A percentile compares a stretch with the other conserved stretches of the same genome.
phyloP scores from a whole-genome alignment of 768 basidiomycete genomes.

The Paxillus involutus region DNA sequence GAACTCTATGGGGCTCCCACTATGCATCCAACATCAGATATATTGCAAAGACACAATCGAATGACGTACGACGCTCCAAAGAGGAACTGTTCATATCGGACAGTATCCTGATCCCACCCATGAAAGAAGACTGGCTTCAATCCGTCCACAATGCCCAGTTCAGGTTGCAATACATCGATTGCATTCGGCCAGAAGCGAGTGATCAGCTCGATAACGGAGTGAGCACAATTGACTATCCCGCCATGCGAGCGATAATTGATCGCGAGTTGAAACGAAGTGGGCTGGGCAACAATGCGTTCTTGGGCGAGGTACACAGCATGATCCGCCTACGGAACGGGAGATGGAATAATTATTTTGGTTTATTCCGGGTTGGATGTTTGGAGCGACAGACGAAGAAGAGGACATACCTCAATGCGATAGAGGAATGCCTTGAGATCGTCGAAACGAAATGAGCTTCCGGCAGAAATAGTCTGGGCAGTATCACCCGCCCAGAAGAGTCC shows the following conservation, averaged over 20 bases:
- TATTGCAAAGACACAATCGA: background rate
- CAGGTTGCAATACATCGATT: slow-evolving; percentile 58
- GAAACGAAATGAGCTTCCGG: slow-evolving; percentile 72
- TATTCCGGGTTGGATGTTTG: background rate
- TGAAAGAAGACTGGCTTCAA: slow-evolving; percentile 58
- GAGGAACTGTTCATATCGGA: slow-evolving; percentile 55
- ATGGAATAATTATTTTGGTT: background rate
- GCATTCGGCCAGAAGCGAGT: slow-evolving; percentile 60
- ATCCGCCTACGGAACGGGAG: slow-evolving; percentile 17
- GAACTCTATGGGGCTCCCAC: slow-evolving; percentile 54
- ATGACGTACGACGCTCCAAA: slow-evolving; percentile 45
- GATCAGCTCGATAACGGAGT: slow-evolving; percentile 64
- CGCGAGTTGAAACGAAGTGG: slow-evolving; percentile 52
- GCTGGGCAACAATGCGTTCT: slow-evolving; percentile 20
- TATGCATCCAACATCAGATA: slow-evolving; percentile 20
- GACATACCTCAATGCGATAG: slow-evolving; percentile 56
- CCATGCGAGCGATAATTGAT: slow-evolving; percentile 72
- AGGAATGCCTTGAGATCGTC: slow-evolving; percentile 69
- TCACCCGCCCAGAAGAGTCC: slow-evolving; percentile 82
- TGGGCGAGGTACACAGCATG: slow-evolving; percentile 7
- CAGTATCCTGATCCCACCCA: slow-evolving; percentile 43
- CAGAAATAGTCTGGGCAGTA: slow-evolving; percentile 76
- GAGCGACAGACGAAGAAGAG: background rate
- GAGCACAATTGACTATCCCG: slow-evolving; percentile 72
- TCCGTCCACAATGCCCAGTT: slow-evolving; percentile 55